These are phyloP conservation scores for Cerioporus squamosus DNA, from an alignment of 1,284 basidiomycete species.

Conservation along the genomic window DNA sequence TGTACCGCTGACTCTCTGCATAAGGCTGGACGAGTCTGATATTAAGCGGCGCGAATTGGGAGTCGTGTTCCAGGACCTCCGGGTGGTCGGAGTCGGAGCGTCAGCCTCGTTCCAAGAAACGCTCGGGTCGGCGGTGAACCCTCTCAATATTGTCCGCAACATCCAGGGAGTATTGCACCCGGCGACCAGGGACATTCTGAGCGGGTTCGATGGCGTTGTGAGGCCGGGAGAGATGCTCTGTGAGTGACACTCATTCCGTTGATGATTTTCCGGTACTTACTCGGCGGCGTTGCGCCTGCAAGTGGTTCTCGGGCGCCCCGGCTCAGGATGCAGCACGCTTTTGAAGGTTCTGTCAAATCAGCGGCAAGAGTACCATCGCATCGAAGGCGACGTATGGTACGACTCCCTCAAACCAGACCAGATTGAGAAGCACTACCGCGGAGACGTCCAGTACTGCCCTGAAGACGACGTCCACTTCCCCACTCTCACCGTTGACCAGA, in stretches of 20 bases:
- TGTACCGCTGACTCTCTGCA: background rate
- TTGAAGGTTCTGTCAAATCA: constrained; percentile 77
- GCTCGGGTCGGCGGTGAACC: constrained; percentile 46
- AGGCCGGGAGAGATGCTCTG: constrained; percentile 66
- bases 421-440: constrained; percentile 59
- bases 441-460: constrained; percentile 70
- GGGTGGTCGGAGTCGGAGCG: constrained; percentile 51
- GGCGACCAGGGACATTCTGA: constrained; percentile 48
- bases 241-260: constrained; percentile 20
- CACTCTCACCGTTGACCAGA: constrained; percentile 73
- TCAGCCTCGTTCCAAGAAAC: constrained; percentile 45
- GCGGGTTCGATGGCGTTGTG: constrained; percentile 54
- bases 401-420: constrained; percentile 63
- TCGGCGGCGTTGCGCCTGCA: background rate
- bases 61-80: constrained; percentile 52
- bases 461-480: constrained; percentile 82
- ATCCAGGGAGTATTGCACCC: constrained; percentile 41
- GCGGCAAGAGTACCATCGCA: constrained; percentile 58
- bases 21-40: constrained; percentile 48
- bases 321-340: constrained; percentile 76
- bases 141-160: constrained; percentile 29
- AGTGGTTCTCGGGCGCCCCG: constrained; percentile 70
- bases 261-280: background rate
- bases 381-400: constrained; percentile 71
- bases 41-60: constrained; percentile 52